phyloP scores from a whole-genome alignment of 768 basidiomycete species.

The Russula griseocarnosa region DNA sequence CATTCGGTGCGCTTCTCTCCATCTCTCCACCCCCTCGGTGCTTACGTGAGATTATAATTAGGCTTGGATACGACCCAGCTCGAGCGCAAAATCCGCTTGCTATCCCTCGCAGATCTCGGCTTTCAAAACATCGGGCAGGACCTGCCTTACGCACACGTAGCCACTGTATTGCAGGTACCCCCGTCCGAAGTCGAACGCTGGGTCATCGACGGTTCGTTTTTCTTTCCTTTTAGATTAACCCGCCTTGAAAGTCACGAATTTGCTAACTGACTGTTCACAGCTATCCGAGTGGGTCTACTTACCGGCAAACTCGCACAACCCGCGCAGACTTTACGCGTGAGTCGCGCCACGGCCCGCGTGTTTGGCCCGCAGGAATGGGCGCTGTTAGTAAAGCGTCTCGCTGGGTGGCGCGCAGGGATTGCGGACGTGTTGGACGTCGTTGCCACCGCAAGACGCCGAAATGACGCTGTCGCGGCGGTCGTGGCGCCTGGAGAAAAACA shows the following conservation, averaged over 20 bases:
- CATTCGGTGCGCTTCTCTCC: constrained; percentile 44
- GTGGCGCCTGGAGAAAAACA: constrained; percentile 18
- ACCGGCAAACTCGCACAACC: constrained; percentile 83
- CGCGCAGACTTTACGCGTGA: constrained; percentile 65
- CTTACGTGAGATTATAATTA: constrained; percentile 30
- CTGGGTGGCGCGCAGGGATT: constrained; percentile 75
- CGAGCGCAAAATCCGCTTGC: constrained; percentile 74
- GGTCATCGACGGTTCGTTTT: constrained; percentile 72
- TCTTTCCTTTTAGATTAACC: constrained; percentile 1
- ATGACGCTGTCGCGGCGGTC: constrained; percentile 26
- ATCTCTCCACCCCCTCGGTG: too few species aligned
- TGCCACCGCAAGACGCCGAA: constrained; percentile 47
- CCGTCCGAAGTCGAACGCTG: constrained; percentile 71
- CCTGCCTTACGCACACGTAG: constrained; percentile 67
- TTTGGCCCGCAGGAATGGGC: constrained; percentile 82
- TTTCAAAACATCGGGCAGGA: constrained; percentile 71
- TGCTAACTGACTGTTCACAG: constrained; percentile 38
- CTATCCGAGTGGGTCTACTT: constrained; percentile 74
- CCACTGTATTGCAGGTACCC: constrained; percentile 61
- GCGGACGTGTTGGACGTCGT: constrained; percentile 68
- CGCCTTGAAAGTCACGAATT: background rate
- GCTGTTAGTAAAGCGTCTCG: constrained; percentile 63
- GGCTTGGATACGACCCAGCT: constrained; percentile 56
- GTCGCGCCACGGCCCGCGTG: constrained; percentile 66
- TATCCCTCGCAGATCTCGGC: constrained; percentile 73